Percentiles rank a stretch among this genome's conserved stretches.
phyloP scores from a whole-genome alignment of 371 early-diverging fungal species.

The Chytridiales sp. region DNA sequence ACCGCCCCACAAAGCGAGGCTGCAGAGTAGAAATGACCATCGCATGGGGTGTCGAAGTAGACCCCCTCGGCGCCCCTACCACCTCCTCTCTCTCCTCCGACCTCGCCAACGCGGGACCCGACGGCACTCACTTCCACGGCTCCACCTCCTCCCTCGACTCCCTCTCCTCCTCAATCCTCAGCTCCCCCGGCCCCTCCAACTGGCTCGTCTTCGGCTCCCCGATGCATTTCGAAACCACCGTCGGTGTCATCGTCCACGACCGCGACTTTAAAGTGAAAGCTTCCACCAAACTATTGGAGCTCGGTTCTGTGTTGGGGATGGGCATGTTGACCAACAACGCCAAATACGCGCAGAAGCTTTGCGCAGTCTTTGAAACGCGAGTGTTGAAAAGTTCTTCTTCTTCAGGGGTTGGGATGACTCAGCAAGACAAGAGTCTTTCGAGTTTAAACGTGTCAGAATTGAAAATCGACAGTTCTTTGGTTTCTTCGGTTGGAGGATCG shows the following conservation, averaged over 20 bases:
- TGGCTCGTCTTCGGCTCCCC: slow-evolving; percentile 20
- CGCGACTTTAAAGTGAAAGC: slow-evolving; percentile 31
- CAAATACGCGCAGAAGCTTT: too few relatives aligned
- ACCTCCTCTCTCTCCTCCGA: background rate
- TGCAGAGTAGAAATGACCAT: slow-evolving; percentile 23
- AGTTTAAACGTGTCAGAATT: too few relatives aligned
- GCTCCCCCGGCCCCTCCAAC: slow-evolving; percentile 2
- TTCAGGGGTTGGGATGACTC: too few relatives aligned
- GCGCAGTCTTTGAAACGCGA: too few relatives aligned
- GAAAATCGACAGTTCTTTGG: too few relatives aligned
- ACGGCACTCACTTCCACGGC: background rate
- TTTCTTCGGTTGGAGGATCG: too few relatives aligned
- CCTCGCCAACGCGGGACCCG: background rate
- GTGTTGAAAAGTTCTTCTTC: too few relatives aligned
- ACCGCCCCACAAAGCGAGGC: slow-evolving; percentile 62
- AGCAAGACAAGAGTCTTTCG: too few relatives aligned
- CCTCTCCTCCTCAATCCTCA: background rate
- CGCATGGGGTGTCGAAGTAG: slow-evolving; percentile 32
- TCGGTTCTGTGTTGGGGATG: slow-evolving; percentile 15
- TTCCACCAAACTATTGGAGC: slow-evolving; percentile 13
- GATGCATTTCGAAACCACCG: slow-evolving; percentile 24
- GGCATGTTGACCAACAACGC: too few relatives aligned
- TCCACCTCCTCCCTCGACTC: background rate
- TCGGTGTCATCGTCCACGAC: slow-evolving; percentile 29
- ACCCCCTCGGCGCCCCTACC: slow-evolving; percentile 12